These are phyloP conservation scores for Sporobolus alterniflorus DNA, from an alignment of 202 grass and related monocot species.

Conservation along the genomic window DNA sequence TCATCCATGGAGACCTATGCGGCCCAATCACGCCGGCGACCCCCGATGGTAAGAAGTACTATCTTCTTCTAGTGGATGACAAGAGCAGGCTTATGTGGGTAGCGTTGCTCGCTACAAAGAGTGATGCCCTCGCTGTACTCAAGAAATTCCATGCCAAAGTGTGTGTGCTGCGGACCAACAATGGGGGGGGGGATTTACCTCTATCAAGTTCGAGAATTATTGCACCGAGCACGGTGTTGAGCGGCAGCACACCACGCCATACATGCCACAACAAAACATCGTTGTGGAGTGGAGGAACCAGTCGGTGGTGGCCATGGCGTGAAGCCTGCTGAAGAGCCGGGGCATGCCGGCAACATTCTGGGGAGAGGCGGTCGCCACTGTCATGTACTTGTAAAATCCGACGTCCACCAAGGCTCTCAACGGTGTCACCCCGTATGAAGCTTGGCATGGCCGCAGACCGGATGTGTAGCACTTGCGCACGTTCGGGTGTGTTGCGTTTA, in stretches of 20 bases:
- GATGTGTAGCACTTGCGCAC: background rate
- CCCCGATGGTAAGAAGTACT: too few species aligned
- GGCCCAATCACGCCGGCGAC: too few species aligned
- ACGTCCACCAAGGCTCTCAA: background rate
- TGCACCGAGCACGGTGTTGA: background rate
- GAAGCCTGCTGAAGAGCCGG: background rate
- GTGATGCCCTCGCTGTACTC: too few species aligned
- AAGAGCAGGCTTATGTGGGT: too few species aligned
- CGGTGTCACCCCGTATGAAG: background rate
- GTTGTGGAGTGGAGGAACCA: background rate
- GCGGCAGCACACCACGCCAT: background rate
- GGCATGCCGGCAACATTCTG: background rate
- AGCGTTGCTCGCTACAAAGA: too few species aligned
- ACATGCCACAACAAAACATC: background rate
- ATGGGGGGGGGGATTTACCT: too few species aligned
- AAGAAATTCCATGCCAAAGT: too few species aligned
- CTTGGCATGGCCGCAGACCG: background rate
- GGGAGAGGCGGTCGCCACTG: background rate
- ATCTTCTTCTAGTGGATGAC: too few species aligned
- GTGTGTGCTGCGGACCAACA: too few species aligned
- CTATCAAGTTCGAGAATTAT: background rate
- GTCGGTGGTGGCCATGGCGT: background rate
- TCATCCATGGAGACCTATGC: too few species aligned
- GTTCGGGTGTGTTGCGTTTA: background rate
- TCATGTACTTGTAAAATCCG: background rate